phyloP scores from a whole-genome alignment of 345 rosid species.

The Linum lewisii region DNA sequence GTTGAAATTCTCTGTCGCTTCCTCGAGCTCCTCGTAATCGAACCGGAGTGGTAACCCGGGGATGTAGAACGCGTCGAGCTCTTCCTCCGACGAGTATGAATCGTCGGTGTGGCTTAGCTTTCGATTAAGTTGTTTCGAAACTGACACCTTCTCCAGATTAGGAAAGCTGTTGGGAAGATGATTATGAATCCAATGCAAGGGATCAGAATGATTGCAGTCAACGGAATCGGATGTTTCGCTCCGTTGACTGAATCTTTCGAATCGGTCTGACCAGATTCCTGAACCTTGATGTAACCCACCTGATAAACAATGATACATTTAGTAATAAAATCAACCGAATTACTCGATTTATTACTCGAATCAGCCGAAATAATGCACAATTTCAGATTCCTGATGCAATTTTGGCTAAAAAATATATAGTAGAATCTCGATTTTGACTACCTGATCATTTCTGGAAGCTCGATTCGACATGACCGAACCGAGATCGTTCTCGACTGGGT shows the following conservation, averaged over 20 bases:
- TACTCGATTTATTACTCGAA: too few species aligned
- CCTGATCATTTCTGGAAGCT: not conserved
- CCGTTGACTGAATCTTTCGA: not conserved
- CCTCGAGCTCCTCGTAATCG: conserved; percentile 3
- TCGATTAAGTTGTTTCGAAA: not conserved
- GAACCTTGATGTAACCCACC: conserved; percentile 12
- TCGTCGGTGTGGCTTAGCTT: not conserved
- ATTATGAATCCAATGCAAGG: not conserved
- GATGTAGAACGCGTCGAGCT: not conserved
- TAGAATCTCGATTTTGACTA: too few species aligned
- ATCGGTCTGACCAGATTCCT: not conserved
- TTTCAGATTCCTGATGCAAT: too few species aligned
- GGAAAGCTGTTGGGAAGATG: not conserved
- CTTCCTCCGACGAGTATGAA: not conserved
- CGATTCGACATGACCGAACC: conserved; percentile 14
- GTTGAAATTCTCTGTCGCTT: not conserved
- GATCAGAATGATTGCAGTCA: not conserved
- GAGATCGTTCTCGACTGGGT: conserved; percentile 5
- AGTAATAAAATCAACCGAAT: too few species aligned
- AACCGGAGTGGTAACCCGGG: not conserved
- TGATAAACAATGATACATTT: too few species aligned
- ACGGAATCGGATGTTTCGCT: not conserved
- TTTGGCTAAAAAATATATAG: too few species aligned
- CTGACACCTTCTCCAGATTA: not conserved
- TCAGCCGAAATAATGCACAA: too few species aligned